Conservation (phyloP, 179 eudicot genomes). For the Vitellaria paradoxa region DNA sequence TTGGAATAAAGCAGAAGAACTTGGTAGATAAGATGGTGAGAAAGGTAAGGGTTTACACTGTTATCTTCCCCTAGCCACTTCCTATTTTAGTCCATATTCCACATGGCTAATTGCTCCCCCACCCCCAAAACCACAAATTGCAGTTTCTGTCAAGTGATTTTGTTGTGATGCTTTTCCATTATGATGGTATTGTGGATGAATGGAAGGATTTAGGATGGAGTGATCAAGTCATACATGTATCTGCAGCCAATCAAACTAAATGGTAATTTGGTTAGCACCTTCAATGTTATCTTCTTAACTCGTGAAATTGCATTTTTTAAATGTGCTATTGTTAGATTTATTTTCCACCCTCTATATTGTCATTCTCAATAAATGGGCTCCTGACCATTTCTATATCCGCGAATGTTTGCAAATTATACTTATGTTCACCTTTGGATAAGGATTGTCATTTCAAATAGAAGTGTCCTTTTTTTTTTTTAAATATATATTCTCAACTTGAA, state of each 20-base stretch:
- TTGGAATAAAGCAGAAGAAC: constrained; percentile 71
- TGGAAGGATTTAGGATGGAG: constrained; percentile 79
- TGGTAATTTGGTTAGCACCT: constrained; percentile 46
- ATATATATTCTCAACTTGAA: not conserved
- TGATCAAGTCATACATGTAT: constrained; percentile 65
- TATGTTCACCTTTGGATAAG: constrained; percentile 76
- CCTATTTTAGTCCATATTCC: not conserved
- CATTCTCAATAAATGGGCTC: constrained; percentile 19
- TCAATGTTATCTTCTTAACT: not conserved
- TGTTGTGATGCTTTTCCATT: constrained; percentile 86
- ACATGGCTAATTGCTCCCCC: not conserved
- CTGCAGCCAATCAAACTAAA: constrained; percentile 89
- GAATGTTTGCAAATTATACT: constrained; percentile 55
- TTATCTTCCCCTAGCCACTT: not conserved
- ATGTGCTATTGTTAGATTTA: not conserved
- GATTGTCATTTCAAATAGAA: constrained; percentile 21
- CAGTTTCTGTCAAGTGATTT: constrained; percentile 72
- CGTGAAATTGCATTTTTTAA: not conserved
- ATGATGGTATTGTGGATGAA: constrained; percentile 74
- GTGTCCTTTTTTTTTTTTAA: not conserved
- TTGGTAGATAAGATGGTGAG: constrained; percentile 68
- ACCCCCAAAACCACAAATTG: constrained; percentile 14
- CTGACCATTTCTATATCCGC: constrained; percentile 68
- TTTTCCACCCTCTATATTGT: not conserved
- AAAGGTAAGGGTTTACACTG: constrained; percentile 46